A percentile compares a stretch with the other conserved stretches of the same genome.
phyloP scores from a whole-genome alignment of 805 yeast genomes.

The Scheffersomyces stipitis region DNA sequence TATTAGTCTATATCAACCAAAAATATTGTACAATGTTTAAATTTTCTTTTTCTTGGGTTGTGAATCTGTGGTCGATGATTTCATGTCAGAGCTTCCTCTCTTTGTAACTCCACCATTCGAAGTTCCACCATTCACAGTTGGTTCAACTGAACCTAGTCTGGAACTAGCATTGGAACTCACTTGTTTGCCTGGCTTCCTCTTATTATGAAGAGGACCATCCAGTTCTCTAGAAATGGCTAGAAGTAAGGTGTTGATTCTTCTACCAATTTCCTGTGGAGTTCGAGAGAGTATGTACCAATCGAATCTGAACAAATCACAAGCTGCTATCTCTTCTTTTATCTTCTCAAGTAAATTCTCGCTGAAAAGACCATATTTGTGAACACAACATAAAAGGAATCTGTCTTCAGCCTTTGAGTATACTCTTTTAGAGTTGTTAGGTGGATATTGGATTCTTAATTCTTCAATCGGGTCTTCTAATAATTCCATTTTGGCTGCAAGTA shows the following conservation, averaged over 20 bases:
- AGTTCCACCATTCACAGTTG: conserved; percentile 10
- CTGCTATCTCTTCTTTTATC: conserved; percentile 61
- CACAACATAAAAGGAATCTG: conserved; percentile 59
- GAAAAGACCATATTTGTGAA: conserved; percentile 64
- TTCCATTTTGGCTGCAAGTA: conserved; percentile 53
- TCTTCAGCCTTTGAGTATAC: conserved; percentile 71
- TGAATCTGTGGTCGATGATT: too few relatives aligned
- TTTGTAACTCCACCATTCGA: not conserved
- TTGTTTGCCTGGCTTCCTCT: conserved; percentile 11
- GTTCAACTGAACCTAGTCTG: conserved; percentile 38
- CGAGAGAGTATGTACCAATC: conserved; percentile 75
- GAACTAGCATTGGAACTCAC: conserved; percentile 25
- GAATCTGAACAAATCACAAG: conserved; percentile 61
- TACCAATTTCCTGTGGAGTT: conserved; percentile 67
- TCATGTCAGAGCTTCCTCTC: too few relatives aligned
- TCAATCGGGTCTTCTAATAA: conserved; percentile 59
- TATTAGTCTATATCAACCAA: not conserved
- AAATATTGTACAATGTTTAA: conserved; percentile 1
- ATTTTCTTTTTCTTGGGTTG: conserved; percentile 1
- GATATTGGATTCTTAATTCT: conserved; percentile 65
- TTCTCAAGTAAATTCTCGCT: conserved; percentile 60
- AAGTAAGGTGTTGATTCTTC: conserved; percentile 67
- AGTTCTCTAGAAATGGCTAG: conserved; percentile 69
- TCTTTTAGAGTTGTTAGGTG: conserved; percentile 81
- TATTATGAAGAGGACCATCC: conserved; percentile 59